These are phyloP conservation scores for Aureobasidium lini DNA, from an alignment of 2,329 filamentous ascomycete species.

Conservation along the genomic window DNA sequence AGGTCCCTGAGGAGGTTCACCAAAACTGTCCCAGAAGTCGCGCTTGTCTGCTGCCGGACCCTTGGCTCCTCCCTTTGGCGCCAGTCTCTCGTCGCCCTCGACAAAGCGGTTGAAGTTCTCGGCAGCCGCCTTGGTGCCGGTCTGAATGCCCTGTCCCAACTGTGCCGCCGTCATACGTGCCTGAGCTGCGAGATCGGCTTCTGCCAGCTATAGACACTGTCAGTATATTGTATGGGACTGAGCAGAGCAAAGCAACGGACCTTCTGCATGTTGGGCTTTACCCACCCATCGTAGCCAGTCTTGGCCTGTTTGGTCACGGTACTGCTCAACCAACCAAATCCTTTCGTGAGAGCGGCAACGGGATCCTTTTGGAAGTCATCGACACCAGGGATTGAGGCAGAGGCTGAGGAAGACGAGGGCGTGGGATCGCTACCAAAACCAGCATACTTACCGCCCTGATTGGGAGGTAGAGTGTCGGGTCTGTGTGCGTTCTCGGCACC, in stretches of 20 bases:
- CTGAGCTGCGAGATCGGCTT: slow-evolving; percentile 52
- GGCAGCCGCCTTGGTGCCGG: slow-evolving; percentile 64
- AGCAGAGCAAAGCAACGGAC: slow-evolving; percentile 26
- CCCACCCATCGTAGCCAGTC: slow-evolving; percentile 81
- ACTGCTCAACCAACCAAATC: slow-evolving; percentile 87
- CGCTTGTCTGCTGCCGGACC: slow-evolving; percentile 57
- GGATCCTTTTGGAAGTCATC: slow-evolving; percentile 90
- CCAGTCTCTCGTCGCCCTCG: slow-evolving; percentile 53
- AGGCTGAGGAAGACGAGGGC: slow-evolving; percentile 36
- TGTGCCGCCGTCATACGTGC: slow-evolving; percentile 50
- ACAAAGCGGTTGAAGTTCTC: slow-evolving; percentile 82
- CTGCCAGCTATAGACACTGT: slow-evolving; percentile 54
- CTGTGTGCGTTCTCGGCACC: slow-evolving; percentile 75
- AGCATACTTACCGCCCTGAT: slow-evolving; percentile 82
- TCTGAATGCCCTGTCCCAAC: slow-evolving; percentile 54
- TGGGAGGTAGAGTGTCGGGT: slow-evolving; percentile 68
- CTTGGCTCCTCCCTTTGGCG: slow-evolving; percentile 43
- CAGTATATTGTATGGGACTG: neutral
- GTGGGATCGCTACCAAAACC: slow-evolving; percentile 79
- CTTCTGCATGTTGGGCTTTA: slow-evolving; percentile 87
- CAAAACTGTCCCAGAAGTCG: slow-evolving; percentile 91
- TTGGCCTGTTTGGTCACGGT: slow-evolving; percentile 87
- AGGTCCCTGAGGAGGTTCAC: slow-evolving; percentile 50
- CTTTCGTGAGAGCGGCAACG: slow-evolving; percentile 77
- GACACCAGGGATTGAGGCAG: slow-evolving; percentile 54